Evolutionary conservation across 306 rosid species (phyloP).

Genomic region (Arachis stenosperma): DNA sequence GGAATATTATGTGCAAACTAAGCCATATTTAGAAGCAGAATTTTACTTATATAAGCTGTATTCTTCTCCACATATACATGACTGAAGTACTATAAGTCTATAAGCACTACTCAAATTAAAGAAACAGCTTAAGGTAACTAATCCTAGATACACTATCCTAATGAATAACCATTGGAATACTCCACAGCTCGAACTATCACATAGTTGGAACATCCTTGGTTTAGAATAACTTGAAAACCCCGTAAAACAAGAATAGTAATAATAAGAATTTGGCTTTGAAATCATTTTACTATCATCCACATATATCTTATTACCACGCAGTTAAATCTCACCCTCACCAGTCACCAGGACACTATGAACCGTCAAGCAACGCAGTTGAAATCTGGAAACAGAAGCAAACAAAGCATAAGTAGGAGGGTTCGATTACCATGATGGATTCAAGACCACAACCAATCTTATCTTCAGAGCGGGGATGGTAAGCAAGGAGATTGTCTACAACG

Average conservation of each 20-base stretch:
- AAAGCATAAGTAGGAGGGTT: background rate
- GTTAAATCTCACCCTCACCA: no score
- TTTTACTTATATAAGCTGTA: conserved; percentile 3
- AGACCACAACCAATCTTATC: conserved; percentile 93
- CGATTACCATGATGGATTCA: conserved; percentile 76
- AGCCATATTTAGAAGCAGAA: conserved; percentile 6
- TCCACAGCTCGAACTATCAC: background rate
- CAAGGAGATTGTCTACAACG: conserved; percentile 72
- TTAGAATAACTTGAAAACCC: background rate
- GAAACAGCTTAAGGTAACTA: no score
- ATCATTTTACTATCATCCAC: no score
- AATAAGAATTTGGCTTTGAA: background rate
- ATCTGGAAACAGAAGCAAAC: background rate
- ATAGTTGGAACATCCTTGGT: conserved; percentile 15
- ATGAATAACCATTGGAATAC: background rate
- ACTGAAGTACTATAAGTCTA: background rate
- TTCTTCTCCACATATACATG: conserved; percentile 10
- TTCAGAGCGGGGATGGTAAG: conserved; percentile 73
- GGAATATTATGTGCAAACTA: conserved; percentile 3
- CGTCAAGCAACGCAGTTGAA: no score
- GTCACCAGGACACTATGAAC: no score
- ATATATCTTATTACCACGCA: no score
- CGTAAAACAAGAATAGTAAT: background rate
- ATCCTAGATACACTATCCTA: no score
- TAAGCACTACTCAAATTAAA: conserved; percentile 1